phyloP scores from a whole-genome alignment of 768 basidiomycete species.

The Gloeophyllum trabeum region DNA sequence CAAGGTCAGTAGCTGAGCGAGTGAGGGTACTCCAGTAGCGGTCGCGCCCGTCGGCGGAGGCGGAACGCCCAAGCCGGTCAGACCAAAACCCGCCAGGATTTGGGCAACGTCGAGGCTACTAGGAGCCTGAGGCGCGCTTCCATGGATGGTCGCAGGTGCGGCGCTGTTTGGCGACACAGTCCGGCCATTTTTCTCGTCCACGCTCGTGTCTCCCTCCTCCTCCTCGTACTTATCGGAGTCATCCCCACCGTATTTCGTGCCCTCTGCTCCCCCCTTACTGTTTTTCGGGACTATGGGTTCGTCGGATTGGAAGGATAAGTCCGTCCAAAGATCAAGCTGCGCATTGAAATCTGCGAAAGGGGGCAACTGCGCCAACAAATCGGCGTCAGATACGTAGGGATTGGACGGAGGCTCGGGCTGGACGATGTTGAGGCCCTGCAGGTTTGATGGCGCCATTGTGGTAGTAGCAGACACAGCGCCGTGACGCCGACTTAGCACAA shows the following conservation, averaged over 20 bases:
- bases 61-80: slow-evolving; percentile 29
- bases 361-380: slow-evolving; percentile 52
- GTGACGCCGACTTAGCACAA: too few species aligned
- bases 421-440: slow-evolving; percentile 77
- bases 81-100: slow-evolving; percentile 10
- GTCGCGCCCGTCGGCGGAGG: slow-evolving; percentile 15
- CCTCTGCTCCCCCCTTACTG: slow-evolving; percentile 22
- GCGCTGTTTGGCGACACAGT: slow-evolving; percentile 24
- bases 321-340: slow-evolving; percentile 78
- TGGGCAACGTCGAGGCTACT: neutral
- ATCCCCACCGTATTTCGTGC: slow-evolving; percentile 24
- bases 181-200: slow-evolving; percentile 24
- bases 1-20: slow-evolving; percentile 61
- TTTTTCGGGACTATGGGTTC: slow-evolving; percentile 38
- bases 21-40: slow-evolving; percentile 49
- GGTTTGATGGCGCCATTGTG: slow-evolving; percentile 28
- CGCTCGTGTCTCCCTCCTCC: slow-evolving; percentile 30
- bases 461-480: too few species aligned
- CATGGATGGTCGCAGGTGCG: slow-evolving; percentile 13
- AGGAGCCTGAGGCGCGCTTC: slow-evolving; percentile 26
- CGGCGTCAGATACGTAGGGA: slow-evolving; percentile 21
- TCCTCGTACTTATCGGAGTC: slow-evolving; percentile 25
- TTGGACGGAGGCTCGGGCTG: slow-evolving; percentile 36
- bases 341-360: slow-evolving; percentile 66
- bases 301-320: slow-evolving; percentile 69